Evolutionary conservation across 352 stramenopile genomes (phyloP), one percentile per base, ranked within the genome.

Genomic region (Globisporangium solare): DNA sequence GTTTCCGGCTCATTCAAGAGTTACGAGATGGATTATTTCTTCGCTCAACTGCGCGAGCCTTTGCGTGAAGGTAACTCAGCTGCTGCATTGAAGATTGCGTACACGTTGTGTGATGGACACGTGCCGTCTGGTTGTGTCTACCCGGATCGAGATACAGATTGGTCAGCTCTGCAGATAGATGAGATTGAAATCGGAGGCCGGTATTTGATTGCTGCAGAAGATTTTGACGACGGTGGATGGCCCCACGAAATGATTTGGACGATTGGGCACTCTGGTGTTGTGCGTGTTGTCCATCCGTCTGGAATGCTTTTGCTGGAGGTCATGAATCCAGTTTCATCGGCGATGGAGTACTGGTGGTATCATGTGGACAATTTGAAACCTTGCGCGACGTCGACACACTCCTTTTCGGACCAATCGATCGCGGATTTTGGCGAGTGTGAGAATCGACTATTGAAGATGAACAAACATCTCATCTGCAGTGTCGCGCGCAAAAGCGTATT

Each of bases 1-100:
- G 83, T 92, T 10, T 71, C 79, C 2, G 83, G 83, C 0, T 92
- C 83, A 14, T 92, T 92, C 57, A 92, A 92, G 61, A 88, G 73
- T 43, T 92, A 92, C 54, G 83, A 92, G 55, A 92, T 92, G 83
- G 80, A 92, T 37, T 92, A 92, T 39, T 92, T 92, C 50, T 92
- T 92, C 54, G 83, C 83, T 7, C 83, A 92, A 49, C 56, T 92
- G 17, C 78, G 83, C 40, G 83, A 92, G 47, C 83, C 83, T 3
- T 56, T 92, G 32, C 66, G 83, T 24, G 79, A 92, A 72, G 83
- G 83, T 12, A 90, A 92, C 39, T 73, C 74, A 2, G 74, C 80
- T 3, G 83, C 83, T 21, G 83, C 83, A 21, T 67, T 89, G 56
- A 89, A 89, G 65, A 92, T 92, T 41, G 83, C 83, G 7, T 87